Conservation (phyloP, 768 basidiomycete genomes). For the Boletus barrowsii region DNA sequence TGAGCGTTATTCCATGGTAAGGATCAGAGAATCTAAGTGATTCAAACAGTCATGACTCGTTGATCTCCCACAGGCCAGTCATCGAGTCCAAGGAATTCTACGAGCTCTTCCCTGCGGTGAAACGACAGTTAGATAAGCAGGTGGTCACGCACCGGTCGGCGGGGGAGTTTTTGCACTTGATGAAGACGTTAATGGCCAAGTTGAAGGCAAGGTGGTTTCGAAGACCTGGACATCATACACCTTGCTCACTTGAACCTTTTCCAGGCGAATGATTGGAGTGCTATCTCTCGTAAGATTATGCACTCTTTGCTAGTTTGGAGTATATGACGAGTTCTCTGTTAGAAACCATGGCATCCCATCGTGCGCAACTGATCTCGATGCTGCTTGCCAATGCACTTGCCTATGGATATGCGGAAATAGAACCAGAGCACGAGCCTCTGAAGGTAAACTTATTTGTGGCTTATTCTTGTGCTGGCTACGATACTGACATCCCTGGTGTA, state of each 20-base stretch:
- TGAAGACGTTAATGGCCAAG: conserved; percentile 68
- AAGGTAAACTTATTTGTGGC: conserved; percentile 38
- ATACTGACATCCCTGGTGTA: conserved; percentile 12
- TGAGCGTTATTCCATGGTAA: conserved; percentile 59
- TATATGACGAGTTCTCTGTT: background rate
- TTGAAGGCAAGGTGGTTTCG: conserved; percentile 43
- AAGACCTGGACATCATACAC: background rate
- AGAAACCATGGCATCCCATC: conserved; percentile 50
- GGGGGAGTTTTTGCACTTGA: conserved; percentile 50
- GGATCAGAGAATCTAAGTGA: background rate
- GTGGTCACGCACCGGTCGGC: conserved; percentile 46
- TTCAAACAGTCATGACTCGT: background rate
- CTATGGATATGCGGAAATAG: conserved; percentile 44
- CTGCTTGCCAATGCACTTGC: conserved; percentile 48
- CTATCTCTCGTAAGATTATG: conserved; percentile 51
- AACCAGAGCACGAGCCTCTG: conserved; percentile 45
- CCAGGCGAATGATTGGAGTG: conserved; percentile 65
- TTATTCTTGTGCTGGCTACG: background rate
- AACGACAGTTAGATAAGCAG: conserved; percentile 47
- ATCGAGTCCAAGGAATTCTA: conserved; percentile 64
- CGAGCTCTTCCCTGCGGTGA: conserved; percentile 45
- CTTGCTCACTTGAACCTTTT: background rate
- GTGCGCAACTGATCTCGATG: conserved; percentile 39
- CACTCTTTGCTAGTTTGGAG: too few relatives aligned
- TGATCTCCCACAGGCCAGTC: conserved; percentile 38